Evolutionary conservation across 2,329 filamentous ascomycete species (phyloP), one percentile per base, ranked within the genome.

Genomic region (Penicillium sp.): DNA sequence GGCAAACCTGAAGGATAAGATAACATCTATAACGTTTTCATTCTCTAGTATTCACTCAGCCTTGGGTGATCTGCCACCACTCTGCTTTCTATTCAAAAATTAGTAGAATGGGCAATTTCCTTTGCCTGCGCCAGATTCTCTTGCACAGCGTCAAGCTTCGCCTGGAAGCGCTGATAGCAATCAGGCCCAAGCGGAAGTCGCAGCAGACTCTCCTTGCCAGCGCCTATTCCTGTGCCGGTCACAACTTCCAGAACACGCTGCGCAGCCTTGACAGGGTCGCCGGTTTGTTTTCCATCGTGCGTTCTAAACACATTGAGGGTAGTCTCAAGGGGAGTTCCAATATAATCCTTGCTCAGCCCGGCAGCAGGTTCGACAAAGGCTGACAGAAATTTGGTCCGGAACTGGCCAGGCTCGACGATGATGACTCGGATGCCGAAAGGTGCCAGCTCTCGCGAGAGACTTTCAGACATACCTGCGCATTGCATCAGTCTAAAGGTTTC

Each of bases 121-220:
- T 64, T 58, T 47, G 50, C 59, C 25, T 63, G 55, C 37, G 43
- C 25, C 55, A 68, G 55, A 28, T 68, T 65, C 6, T 58, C 47
- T 48, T 62, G 58, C 48, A 68, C 38, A 10, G 35, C 25, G 4
- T 66, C 53, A 20, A 63, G 54, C 39, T 70, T 72, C 1, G 43
- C 55, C 43, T 66, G 62, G 20, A 64, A 60, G 3, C 62, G 60
- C n/a, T 60, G 37, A 28, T 65, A 57, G 53, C 65, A 68, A 61
- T 74, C 71, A 43, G 62, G 51, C 5, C 72, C 71, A 35, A 72
- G 61, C n/a, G 65, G 67, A 42, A 74, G 60, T 31, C 71, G 63
- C 38, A 67, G 45, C 7, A 71, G 55, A 12, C 61, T 48, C 12
- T 55, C 63, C 38, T 70, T 69, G 15, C 67, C 68, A 42, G 52